Evolutionary conservation across 1,139 yeast species (phyloP).

Genomic region (Pichia sp.): DNA sequence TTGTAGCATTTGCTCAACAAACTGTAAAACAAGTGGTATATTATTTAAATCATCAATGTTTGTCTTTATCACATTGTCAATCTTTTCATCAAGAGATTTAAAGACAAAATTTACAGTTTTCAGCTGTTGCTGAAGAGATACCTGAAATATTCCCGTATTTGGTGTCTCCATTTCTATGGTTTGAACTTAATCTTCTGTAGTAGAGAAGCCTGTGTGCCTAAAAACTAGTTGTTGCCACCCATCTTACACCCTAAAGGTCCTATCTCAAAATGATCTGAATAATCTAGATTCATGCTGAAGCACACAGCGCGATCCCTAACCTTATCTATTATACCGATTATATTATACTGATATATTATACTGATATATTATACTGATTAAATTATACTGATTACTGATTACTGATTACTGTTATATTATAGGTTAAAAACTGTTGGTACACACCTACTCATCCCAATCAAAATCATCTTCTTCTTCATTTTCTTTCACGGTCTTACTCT

Average conservation of each 20-base stretch:
- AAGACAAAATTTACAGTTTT: conserved; percentile 7
- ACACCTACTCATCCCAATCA: conserved; percentile 17
- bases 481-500: conserved; percentile 48
- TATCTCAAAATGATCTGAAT: neutral
- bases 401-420: neutral
- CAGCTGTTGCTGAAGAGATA: conserved; percentile 6
- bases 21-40: neutral
- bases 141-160: conserved; percentile 5
- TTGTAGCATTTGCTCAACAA: neutral
- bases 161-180: conserved; percentile 7
- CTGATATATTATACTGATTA: neutral
- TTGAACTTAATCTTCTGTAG: neutral
- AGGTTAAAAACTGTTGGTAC: neutral
- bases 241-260: neutral
- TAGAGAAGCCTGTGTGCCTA: neutral
- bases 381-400: too few relatives aligned
- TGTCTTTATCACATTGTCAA: neutral
- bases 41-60: conserved; percentile 1
- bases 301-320: neutral
- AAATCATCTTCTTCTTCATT: conserved; percentile 49
- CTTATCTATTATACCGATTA: neutral
- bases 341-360: too few relatives aligned
- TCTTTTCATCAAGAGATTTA: conserved; percentile 5
- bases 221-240: conserved; percentile 1
- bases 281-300: neutral